A percentile compares a stretch with the other conserved stretches of the same genome.
Evolutionary conservation across 1,139 yeast genomes (phyloP).

Genomic region (Debaryomyces fabryi): DNA sequence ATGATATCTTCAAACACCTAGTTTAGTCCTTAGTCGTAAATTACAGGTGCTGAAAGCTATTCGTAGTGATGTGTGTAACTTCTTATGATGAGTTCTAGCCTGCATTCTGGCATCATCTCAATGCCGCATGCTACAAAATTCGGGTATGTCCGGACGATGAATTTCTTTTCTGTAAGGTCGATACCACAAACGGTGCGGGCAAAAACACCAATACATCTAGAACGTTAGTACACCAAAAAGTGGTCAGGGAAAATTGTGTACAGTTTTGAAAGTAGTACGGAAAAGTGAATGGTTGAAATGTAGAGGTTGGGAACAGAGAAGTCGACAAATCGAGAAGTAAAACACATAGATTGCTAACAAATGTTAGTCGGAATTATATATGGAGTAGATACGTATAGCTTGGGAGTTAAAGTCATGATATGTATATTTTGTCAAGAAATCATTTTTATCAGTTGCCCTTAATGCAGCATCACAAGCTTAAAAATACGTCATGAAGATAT

Average conservation of each 20-base stretch:
- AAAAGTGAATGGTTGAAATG: neutral
- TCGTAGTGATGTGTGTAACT: neutral
- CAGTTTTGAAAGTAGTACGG: neutral
- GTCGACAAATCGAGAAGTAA: neutral
- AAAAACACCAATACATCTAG: neutral
- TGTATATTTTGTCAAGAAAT: neutral
- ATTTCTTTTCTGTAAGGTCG: slow-evolving; percentile 9
- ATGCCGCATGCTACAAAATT: slow-evolving; percentile 4
- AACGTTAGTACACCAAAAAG: neutral
- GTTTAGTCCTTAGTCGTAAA: neutral
- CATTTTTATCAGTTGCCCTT: neutral
- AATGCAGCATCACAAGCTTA: neutral
- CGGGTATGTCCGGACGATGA: slow-evolving; percentile 4
- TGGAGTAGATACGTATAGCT: neutral
- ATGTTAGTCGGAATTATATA: neutral
- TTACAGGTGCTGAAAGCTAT: neutral
- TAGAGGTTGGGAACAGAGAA: neutral
- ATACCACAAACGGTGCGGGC: neutral
- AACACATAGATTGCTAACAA: neutral
- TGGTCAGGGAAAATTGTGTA: neutral
- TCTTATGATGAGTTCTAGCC: neutral
- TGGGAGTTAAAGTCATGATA: neutral
- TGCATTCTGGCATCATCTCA: slow-evolving; percentile 1
- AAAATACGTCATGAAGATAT: neutral
- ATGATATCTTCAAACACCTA: neutral